Percentiles rank a stretch among this genome's conserved stretches.
These are phyloP conservation scores for Fusarium palustre DNA, from an alignment of 2,329 filamentous ascomycete genomes.

Conservation along the genomic window DNA sequence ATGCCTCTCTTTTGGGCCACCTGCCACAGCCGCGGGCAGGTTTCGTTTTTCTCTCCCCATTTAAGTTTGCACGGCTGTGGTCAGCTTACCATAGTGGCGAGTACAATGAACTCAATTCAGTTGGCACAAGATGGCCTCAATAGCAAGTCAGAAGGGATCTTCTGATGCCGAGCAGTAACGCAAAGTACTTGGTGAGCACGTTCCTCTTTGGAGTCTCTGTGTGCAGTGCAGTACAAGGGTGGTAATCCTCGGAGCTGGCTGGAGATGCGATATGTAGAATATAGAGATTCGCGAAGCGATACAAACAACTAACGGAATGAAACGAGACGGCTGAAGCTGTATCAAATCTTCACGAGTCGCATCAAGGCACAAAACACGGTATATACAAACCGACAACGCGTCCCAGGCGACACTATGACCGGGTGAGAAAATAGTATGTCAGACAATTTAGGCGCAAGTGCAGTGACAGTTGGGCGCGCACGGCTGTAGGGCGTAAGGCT, in stretches of 20 bases:
- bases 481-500: slow-evolving; percentile 45
- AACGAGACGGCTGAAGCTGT: slow-evolving; percentile 38
- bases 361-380: slow-evolving; percentile 42
- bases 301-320: slow-evolving; percentile 22
- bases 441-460: slow-evolving; percentile 41
- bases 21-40: slow-evolving; percentile 47
- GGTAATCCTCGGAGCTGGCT: slow-evolving; percentile 13
- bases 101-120: slow-evolving; percentile 28
- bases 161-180: slow-evolving; percentile 35
- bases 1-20: slow-evolving; percentile 53
- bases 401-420: slow-evolving; percentile 33
- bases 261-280: slow-evolving; percentile 19
- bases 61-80: slow-evolving; percentile 36
- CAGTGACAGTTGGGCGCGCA: slow-evolving; percentile 45
- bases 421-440: slow-evolving; percentile 36
- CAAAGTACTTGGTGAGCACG: slow-evolving; percentile 18
- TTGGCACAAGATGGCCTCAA: slow-evolving; percentile 27
- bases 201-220: slow-evolving; percentile 26
- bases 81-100: slow-evolving; percentile 48
- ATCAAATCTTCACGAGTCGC: slow-evolving; percentile 41
- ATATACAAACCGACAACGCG: slow-evolving; percentile 41
- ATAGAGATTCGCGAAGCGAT: slow-evolving; percentile 18
- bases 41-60: slow-evolving; percentile 55
- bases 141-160: slow-evolving; percentile 35
- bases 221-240: slow-evolving; percentile 18